Base-by-base conservation (phyloP, 768 basidiomycete genomes). In the Leccinum variicolor region DNA sequence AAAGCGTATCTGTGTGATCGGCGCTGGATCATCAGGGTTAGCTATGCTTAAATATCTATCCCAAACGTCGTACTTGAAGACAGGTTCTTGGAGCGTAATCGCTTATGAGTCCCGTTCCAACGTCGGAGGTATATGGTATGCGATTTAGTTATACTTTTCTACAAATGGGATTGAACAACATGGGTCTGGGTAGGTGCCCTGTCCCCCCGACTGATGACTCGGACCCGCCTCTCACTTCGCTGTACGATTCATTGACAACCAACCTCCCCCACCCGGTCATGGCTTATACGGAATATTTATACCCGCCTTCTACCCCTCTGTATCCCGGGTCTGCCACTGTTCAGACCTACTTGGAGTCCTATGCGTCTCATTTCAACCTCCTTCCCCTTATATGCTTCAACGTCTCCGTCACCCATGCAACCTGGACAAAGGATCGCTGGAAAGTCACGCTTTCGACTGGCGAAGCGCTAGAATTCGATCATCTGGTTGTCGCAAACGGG, bases 211-310 rank as follows among this genome's bases (percentile, higher is more conserved):
- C 70, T 11, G 76, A 74, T 46, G 45, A 46, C 23, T 46, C 45
- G 7, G 45, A 82, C 33, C 82, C 82, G 7, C 88, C 89, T 2
- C 65, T 79, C 31, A 87, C 89, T 1, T 84, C 92, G 2, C 65
- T 91, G 9, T 94, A 94, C 64, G 87, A 92, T 64, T 86, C 87
- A 0, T 75, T 94, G 13, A 87, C 86, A n/a, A 87, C 91, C 1
- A 93, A 93, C 63, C 67, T 94, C 5, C 89, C 92, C 0, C 88
- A 92, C 62, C 87, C 87, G 1, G 57, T 86, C 50, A 93, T 94
- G 92, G 81, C 81, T 3, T 92, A 77, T 62, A 74, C 79, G 1
- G 79, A 79, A 48, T 84, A 82, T 64, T 65, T 77, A 1, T 92
- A 92, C 64, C 89, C 89, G 0, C 85, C 88, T 0, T 83, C 81